These are phyloP conservation scores for Fremontodendron californicum DNA, from an alignment of 345 rosid species.

Conservation along the genomic window DNA sequence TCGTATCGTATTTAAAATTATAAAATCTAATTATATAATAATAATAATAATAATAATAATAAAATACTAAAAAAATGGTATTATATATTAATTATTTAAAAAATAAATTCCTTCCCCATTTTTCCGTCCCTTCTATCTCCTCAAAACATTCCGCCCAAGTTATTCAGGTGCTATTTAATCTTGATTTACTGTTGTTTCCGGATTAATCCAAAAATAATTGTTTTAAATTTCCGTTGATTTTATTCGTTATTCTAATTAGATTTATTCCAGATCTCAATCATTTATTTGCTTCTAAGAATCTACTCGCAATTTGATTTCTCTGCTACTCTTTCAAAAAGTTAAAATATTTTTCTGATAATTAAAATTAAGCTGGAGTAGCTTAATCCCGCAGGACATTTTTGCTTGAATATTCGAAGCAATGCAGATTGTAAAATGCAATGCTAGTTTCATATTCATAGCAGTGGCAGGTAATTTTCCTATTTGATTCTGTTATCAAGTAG, in stretches of 20 bases:
- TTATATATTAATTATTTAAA: too few relatives aligned
- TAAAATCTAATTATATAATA: too few relatives aligned
- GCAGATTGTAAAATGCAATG: constrained; percentile 18
- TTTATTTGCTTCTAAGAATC: background rate
- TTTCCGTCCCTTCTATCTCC: background rate
- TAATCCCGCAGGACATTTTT: background rate
- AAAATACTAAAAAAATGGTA: too few relatives aligned
- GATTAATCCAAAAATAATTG: background rate
- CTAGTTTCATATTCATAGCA: constrained; percentile 18
- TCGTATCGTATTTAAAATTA: too few relatives aligned
- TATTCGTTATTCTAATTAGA: background rate
- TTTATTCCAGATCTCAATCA: background rate
- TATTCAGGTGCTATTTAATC: background rate
- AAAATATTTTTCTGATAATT: background rate
- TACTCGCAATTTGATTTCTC: background rate
- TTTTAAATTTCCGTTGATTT: background rate
- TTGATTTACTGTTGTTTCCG: background rate
- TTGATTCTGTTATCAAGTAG: background rate
- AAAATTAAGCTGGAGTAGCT: background rate
- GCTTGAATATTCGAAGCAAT: constrained; percentile 20
- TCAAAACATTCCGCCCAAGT: background rate
- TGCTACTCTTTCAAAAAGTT: too few relatives aligned
- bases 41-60: too few relatives aligned
- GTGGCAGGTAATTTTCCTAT: constrained; percentile 31
- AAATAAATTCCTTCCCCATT: too few relatives aligned